These are phyloP conservation scores for Ramaria sp. DNA, from an alignment of 768 basidiomycete species.

Conservation along the genomic window DNA sequence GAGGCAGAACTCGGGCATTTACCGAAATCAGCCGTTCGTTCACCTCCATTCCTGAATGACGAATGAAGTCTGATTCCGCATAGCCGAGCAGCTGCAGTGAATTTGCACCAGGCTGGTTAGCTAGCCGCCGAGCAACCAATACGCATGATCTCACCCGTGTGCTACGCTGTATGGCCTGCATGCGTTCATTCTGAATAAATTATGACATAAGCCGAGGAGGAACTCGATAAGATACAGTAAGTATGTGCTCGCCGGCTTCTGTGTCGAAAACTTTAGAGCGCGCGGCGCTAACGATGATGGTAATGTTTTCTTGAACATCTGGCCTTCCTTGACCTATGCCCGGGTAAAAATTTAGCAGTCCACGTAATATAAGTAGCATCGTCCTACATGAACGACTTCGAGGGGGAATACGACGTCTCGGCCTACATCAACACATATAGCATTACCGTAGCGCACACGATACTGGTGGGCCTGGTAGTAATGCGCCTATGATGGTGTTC, in stretches of 20 bases:
- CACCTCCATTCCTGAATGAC: slow-evolving; percentile 31
- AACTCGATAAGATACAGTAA: neutral
- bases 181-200: neutral
- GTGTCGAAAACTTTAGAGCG: slow-evolving; percentile 39
- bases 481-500: slow-evolving; percentile 27
- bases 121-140: neutral
- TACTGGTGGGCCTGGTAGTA: slow-evolving; percentile 26
- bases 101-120: neutral
- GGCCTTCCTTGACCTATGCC: slow-evolving; percentile 28
- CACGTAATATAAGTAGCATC: neutral
- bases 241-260: slow-evolving; percentile 25
- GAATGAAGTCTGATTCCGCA: slow-evolving; percentile 29
- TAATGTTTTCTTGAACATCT: slow-evolving; percentile 37
- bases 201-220: neutral
- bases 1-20: slow-evolving; percentile 11
- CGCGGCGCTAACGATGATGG: slow-evolving; percentile 25
- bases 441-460: slow-evolving; percentile 18
- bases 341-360: neutral
- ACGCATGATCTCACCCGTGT: slow-evolving; percentile 12
- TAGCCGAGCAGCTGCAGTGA: slow-evolving; percentile 26
- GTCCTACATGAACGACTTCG: slow-evolving; percentile 29
- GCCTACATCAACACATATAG: slow-evolving; percentile 29
- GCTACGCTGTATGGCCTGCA: slow-evolving; percentile 1
- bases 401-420: slow-evolving; percentile 34
- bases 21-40: slow-evolving; percentile 11